phyloP scores from a whole-genome alignment of 2,329 filamentous ascomycete species.

The Chaetomium sp. region DNA sequence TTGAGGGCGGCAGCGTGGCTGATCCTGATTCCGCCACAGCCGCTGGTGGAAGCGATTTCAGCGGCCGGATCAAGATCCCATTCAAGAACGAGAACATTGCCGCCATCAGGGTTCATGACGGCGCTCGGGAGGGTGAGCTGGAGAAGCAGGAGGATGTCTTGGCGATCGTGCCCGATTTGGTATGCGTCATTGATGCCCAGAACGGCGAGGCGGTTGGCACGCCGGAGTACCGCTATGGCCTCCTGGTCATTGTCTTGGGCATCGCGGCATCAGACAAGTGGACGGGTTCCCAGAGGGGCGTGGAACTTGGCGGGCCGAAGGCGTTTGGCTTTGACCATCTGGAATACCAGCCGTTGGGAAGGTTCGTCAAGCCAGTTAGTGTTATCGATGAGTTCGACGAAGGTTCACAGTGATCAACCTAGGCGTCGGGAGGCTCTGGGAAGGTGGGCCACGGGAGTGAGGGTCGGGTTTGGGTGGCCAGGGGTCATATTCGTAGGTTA shows the following conservation, averaged over 20 bases:
- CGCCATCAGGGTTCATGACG: too few relatives aligned
- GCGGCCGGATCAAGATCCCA: too few relatives aligned
- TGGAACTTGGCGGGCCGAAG: neutral
- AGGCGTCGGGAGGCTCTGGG: neutral
- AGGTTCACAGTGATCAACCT: neutral
- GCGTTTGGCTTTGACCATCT: neutral
- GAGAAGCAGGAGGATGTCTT: too few relatives aligned
- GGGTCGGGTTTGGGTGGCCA: neutral
- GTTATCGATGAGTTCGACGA: neutral
- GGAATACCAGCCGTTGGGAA: neutral
- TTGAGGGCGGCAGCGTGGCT: too few relatives aligned
- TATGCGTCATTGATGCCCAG: neutral
- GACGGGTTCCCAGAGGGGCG: neutral
- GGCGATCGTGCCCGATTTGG: too few relatives aligned
- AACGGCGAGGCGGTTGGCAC: neutral
- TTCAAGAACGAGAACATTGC: too few relatives aligned
- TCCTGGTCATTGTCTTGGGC: neutral
- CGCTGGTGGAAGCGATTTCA: too few relatives aligned
- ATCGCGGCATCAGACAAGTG: neutral
- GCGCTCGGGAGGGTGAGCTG: too few relatives aligned
- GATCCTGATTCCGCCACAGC: too few relatives aligned
- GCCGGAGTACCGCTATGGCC: neutral
- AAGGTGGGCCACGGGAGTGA: too few relatives aligned
- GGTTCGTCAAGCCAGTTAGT: neutral
- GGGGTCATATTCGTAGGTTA: too few relatives aligned